Conservation (phyloP, 495 filamentous ascomycete genomes). For the Penicillium parvum region DNA sequence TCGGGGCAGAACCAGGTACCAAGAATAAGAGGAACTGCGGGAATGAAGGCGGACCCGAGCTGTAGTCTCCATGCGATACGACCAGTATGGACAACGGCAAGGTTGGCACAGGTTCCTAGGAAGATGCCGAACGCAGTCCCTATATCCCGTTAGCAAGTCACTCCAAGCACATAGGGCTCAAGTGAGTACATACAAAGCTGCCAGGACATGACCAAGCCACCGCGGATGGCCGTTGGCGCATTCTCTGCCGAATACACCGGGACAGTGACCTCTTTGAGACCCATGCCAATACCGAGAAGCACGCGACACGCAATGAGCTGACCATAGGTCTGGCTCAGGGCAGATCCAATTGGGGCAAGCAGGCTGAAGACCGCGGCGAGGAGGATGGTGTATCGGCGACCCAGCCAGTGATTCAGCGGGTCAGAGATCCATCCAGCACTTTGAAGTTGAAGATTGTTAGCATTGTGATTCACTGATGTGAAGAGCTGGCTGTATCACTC, state of each 20-base stretch:
- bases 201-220: conserved; percentile 81
- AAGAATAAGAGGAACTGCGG: conserved; percentile 60
- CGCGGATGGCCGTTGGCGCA: conserved; percentile 66
- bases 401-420: conserved; percentile 62
- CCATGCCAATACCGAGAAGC: conserved; percentile 71
- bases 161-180: no score
- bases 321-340: conserved; percentile 57
- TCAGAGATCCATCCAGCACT: conserved; percentile 67
- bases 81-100: conserved; percentile 55
- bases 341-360: conserved; percentile 59
- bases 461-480: not conserved
- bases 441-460: not conserved
- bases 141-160: no score
- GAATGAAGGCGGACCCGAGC: conserved; percentile 74
- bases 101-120: conserved; percentile 65
- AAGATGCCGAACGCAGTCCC: conserved; percentile 82
- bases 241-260: conserved; percentile 78
- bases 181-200: no score
- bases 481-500: conserved; percentile 8
- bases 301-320: conserved; percentile 60
- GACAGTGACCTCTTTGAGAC: conserved; percentile 51
- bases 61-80: conserved; percentile 70
- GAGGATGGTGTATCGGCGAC: conserved; percentile 67
- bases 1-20: conserved; percentile 67
- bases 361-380: conserved; percentile 60